Conservation (phyloP, 2,329 filamentous ascomycete genomes). For the Elsinoe perseae region DNA sequence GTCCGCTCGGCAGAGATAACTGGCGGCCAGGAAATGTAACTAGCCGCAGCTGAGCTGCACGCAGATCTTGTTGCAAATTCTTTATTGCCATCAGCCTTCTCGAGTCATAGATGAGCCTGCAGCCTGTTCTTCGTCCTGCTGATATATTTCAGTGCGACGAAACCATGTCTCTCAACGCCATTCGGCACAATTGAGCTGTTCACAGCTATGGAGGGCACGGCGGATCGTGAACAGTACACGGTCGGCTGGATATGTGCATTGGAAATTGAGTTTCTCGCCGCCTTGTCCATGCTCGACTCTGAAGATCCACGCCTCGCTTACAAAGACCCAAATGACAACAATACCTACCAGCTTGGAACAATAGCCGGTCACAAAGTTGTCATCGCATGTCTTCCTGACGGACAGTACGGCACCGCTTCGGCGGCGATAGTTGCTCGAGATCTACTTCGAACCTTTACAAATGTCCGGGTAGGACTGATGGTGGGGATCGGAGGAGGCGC, state of each 20-base stretch:
- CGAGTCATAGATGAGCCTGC: too few species aligned
- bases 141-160: too few species aligned
- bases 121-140: too few species aligned
- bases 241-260: neutral
- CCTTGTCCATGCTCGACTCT: neutral
- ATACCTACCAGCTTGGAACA: slow-evolving; percentile 19
- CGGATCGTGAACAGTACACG: neutral
- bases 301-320: neutral
- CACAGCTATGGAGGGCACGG: neutral
- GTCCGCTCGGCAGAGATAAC: too few species aligned
- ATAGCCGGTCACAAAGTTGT: slow-evolving; percentile 24
- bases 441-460: slow-evolving; percentile 18
- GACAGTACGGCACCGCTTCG: slow-evolving; percentile 18
- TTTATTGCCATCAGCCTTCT: too few species aligned
- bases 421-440: slow-evolving; percentile 19
- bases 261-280: neutral
- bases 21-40: too few species aligned
- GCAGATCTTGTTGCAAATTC: too few species aligned
- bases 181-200: neutral
- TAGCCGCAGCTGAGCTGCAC: too few species aligned
- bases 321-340: slow-evolving; percentile 14
- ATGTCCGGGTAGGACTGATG: slow-evolving; percentile 19
- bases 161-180: too few species aligned
- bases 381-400: slow-evolving; percentile 21
- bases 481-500: slow-evolving; percentile 25